Conservation (phyloP, 2,329 filamentous ascomycete species). For the Aspergillus tubingensis region DNA sequence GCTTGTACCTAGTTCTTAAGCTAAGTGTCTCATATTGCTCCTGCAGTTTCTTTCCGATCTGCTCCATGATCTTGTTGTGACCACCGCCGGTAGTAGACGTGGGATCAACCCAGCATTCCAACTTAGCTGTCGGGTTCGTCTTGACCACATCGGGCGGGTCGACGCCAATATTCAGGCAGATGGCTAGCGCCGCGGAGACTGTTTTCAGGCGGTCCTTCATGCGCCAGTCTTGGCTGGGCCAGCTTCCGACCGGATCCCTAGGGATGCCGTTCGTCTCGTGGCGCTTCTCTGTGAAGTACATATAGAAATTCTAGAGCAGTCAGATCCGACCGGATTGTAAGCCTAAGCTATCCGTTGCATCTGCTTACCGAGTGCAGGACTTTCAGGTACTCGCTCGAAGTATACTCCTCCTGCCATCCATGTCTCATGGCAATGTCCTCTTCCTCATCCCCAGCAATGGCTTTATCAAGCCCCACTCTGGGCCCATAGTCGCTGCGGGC, state of each 20-base stretch:
- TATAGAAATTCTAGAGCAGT: slow-evolving; percentile 83
- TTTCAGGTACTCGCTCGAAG: slow-evolving; percentile 84
- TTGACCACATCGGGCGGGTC: slow-evolving; percentile 97
- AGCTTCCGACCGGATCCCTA: slow-evolving; percentile 57
- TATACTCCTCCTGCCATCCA: slow-evolving; percentile 90
- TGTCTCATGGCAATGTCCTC: slow-evolving; percentile 67
- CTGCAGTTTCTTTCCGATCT: slow-evolving; percentile 94
- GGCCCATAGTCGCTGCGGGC: slow-evolving; percentile 58
- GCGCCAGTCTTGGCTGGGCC: slow-evolving; percentile 84
- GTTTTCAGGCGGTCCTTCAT: slow-evolving; percentile 97
- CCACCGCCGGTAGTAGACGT: slow-evolving; percentile 74
- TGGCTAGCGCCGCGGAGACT: slow-evolving; percentile 87
- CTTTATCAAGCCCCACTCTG: slow-evolving; percentile 34
- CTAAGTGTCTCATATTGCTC: slow-evolving; percentile 94
- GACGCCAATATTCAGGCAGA: slow-evolving; percentile 96
- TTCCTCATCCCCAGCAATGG: slow-evolving; percentile 45
- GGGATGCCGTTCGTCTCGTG: slow-evolving; percentile 93
- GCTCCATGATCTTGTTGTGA: slow-evolving; percentile 78
- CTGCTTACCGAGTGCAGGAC: slow-evolving; percentile 73
- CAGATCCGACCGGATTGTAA: slow-evolving; percentile 6
- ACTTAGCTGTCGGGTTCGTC: slow-evolving; percentile 86
- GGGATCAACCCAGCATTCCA: slow-evolving; percentile 97
- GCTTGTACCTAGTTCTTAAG: slow-evolving; percentile 94
- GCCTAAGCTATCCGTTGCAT: background rate
- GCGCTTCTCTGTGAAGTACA: slow-evolving; percentile 98